Percentiles rank a stretch among this genome's conserved stretches.
phyloP scores from a whole-genome alignment of 139 green algal genomes.

The Coccomyxa sp. region DNA sequence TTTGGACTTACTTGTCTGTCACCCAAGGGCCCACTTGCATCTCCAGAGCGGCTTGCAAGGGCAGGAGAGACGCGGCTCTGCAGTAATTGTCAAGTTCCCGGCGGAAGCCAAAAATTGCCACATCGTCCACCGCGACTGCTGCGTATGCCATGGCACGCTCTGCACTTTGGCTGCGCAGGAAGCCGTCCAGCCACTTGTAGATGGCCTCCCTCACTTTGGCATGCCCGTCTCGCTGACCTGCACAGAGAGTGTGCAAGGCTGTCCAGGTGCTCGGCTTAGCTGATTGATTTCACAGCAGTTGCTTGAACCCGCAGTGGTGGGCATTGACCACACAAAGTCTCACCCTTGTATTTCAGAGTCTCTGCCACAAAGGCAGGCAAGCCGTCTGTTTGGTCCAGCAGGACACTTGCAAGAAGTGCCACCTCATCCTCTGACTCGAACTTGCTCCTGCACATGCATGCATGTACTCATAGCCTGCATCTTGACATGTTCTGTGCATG shows the following conservation, averaged over 20 bases:
- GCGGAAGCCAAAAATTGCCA: conserved; percentile 5
- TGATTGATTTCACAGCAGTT: too few species aligned
- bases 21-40: background rate
- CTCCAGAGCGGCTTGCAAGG: conserved; percentile 7
- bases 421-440: background rate
- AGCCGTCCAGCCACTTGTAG: conserved; percentile 15
- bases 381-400: conserved; percentile 49
- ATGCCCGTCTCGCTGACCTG: conserved; percentile 3
- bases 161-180: background rate
- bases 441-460: background rate
- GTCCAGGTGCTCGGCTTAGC: background rate
- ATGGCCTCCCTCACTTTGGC: conserved; percentile 6
- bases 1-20: background rate
- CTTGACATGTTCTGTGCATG: too few species aligned
- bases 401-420: background rate
- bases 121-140: background rate
- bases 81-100: background rate
- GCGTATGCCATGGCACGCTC: background rate
- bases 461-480: background rate
- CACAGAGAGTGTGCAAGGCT: background rate
- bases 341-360: conserved; percentile 9
- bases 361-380: conserved; percentile 36
- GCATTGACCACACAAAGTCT: background rate
- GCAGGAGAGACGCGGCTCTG: conserved; percentile 5
- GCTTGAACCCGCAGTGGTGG: background rate